Conservation (phyloP, 2,329 filamentous ascomycete genomes). For the Lecanosticta acicola region DNA sequence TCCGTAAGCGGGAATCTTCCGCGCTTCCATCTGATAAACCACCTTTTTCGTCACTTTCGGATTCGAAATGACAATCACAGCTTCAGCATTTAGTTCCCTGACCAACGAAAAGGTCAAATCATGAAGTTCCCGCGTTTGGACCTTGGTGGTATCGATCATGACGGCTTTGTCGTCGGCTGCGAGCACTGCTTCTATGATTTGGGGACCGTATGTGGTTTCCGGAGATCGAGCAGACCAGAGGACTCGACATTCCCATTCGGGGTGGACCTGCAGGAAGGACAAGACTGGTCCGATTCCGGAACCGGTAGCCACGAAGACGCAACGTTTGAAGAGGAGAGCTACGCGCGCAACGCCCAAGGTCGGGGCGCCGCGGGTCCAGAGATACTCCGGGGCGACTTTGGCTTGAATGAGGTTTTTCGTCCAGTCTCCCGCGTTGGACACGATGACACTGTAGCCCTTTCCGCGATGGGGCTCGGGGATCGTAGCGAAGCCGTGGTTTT, state of each 20-base stretch:
- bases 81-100: slow-evolving; percentile 51
- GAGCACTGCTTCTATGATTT: slow-evolving; percentile 52
- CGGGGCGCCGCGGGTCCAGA: slow-evolving; percentile 66
- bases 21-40: slow-evolving; percentile 62
- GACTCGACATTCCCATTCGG: slow-evolving; percentile 50
- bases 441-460: slow-evolving; percentile 60
- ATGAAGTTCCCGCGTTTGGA: slow-evolving; percentile 58
- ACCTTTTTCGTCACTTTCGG: slow-evolving; percentile 61
- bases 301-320: slow-evolving; percentile 65
- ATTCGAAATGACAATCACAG: slow-evolving; percentile 69
- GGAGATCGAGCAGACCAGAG: slow-evolving; percentile 65
- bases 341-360: slow-evolving; percentile 63
- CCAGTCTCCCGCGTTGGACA: slow-evolving; percentile 73
- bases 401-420: slow-evolving; percentile 60
- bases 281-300: slow-evolving; percentile 68
- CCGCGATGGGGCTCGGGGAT: slow-evolving; percentile 53
- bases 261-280: slow-evolving; percentile 51
- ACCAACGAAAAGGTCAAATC: slow-evolving; percentile 50
- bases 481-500: slow-evolving; percentile 73
- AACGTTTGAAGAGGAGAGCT: slow-evolving; percentile 58
- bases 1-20: slow-evolving; percentile 63
- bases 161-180: slow-evolving; percentile 56
- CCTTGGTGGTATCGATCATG: slow-evolving; percentile 59
- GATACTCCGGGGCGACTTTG: slow-evolving; percentile 51
- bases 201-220: slow-evolving; percentile 55